Evolutionary conservation across 108 stramenopile genomes (phyloP), one percentile per base, ranked within the genome.

Genomic region (Cylindrotheca fusiformis): DNA sequence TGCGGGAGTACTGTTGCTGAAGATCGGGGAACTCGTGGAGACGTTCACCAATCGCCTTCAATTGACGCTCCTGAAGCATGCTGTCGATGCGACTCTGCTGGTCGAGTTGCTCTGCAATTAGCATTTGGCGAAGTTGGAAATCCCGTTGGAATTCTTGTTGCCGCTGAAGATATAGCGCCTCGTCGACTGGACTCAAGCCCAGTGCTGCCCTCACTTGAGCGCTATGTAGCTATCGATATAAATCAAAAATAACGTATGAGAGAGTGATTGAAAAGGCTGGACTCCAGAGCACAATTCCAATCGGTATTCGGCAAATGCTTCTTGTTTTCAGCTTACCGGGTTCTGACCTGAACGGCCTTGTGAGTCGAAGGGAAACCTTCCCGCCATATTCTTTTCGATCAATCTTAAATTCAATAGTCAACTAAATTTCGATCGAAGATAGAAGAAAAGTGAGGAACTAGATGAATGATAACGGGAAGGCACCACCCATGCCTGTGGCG

Each of bases 81-180:
- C 48, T 58, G 14, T 63, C 69, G 17, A 67, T 23, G 20, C 61
- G 63, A 44, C 24, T 65, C 32, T 77, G 72, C 32, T 82, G 81
- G 27, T 67, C 69, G n/a, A 82, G 41, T 50, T 78, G 82, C 25
- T 75, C 82, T 66, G 74, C 76, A 12, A 78, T 52, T 28, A 83
- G 27, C 32, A 75, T 21, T 61, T 78, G 77, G 6, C 71, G 77
- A 18, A 78, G 54, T 28, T 67, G 72, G 25, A 77, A 46, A 36
- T 82, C 76, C 18, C 80, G 58, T 32, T 78, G 74, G 17, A 69
- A n/a, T 26, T 71, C 77, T 47, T 71, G 69, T 49, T 75, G 82
- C 26, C 72, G 59, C 57, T 77, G 76, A 48, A 75, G 54, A 47
- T 66, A 60, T 21, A 67, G 22, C 41, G 61, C 45, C 44, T 61